Conservation (phyloP, 2,329 filamentous ascomycete genomes). For the Cladophialophora immunda region DNA sequence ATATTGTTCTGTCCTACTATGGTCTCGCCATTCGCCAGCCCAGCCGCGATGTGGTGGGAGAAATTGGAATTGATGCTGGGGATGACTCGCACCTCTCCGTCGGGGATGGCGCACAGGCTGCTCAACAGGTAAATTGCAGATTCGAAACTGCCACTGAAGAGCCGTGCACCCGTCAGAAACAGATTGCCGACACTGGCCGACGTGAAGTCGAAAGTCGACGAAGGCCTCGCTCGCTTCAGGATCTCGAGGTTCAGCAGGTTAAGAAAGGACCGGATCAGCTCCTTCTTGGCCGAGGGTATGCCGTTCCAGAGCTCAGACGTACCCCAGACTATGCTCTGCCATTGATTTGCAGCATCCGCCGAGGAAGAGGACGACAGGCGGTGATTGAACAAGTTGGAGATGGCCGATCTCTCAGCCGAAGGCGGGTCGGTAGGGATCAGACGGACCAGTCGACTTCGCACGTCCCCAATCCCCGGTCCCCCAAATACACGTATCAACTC, state of each 20-base stretch:
- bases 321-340: conserved; percentile 88
- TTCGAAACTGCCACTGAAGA: conserved; percentile 93
- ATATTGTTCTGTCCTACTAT: conserved; percentile 95
- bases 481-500: conserved; percentile 95
- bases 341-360: conserved; percentile 73
- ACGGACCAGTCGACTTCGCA: conserved; percentile 83
- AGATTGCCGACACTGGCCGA: conserved; percentile 80
- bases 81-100: conserved; percentile 75
- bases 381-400: conserved; percentile 87
- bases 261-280: conserved; percentile 79
- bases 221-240: conserved; percentile 75
- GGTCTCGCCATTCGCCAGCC: conserved; percentile 75
- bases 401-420: conserved; percentile 73
- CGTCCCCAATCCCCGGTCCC: conserved; percentile 84
- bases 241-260: conserved; percentile 81
- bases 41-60: conserved; percentile 90
- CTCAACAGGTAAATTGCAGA: conserved; percentile 89
- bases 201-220: conserved; percentile 78
- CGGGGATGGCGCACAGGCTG: conserved; percentile 84
- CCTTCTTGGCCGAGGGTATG: conserved; percentile 75
- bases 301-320: conserved; percentile 77
- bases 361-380: conserved; percentile 71
- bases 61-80: conserved; percentile 96
- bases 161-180: conserved; percentile 82
- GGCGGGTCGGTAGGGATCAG: conserved; percentile 76